Evolutionary conservation across 164 flowering plant genomes (phyloP).

Genomic region (Nymphaea thermarum): DNA sequence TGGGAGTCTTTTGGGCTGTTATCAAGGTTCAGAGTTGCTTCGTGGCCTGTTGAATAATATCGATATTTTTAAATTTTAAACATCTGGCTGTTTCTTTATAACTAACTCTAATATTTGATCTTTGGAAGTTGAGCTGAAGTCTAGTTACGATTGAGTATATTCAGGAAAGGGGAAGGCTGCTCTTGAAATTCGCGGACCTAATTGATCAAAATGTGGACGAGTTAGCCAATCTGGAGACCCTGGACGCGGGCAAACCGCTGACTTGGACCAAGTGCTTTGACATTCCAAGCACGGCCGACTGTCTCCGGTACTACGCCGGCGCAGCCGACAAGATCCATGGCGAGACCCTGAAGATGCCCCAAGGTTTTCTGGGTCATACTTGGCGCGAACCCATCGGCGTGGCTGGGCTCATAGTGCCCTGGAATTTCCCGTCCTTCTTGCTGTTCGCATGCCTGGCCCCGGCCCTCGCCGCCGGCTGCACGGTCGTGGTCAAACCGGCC

Average conservation of each 20-base stretch:
- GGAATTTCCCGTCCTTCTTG: conserved; percentile 54
- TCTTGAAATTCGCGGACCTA: conserved; percentile 62
- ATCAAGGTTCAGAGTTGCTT: too few species aligned
- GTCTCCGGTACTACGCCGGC: conserved; percentile 70
- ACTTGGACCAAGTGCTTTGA: conserved; percentile 20
- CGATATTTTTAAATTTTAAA: too few species aligned
- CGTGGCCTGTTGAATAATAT: too few species aligned
- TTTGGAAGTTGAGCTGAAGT: too few species aligned
- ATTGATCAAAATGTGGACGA: conserved; percentile 52
- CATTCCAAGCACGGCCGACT: conserved; percentile 27
- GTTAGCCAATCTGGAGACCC: conserved; percentile 46
- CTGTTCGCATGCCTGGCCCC: conserved; percentile 49
- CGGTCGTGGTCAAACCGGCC: conserved; percentile 82
- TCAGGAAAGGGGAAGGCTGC: conserved; percentile 55
- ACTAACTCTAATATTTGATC: too few species aligned
- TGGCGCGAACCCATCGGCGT: conserved; percentile 75
- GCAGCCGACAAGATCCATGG: conserved; percentile 87
- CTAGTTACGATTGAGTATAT: neutral
- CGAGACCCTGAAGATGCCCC: conserved; percentile 49
- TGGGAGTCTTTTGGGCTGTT: too few species aligned
- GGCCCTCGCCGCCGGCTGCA: conserved; percentile 83
- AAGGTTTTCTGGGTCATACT: conserved; percentile 46
- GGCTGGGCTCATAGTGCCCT: conserved; percentile 68
- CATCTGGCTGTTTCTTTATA: too few species aligned
- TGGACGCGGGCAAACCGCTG: conserved; percentile 61